phyloP scores from a whole-genome alignment of 208 protist species.

The Trypanosoma conorhini region DNA sequence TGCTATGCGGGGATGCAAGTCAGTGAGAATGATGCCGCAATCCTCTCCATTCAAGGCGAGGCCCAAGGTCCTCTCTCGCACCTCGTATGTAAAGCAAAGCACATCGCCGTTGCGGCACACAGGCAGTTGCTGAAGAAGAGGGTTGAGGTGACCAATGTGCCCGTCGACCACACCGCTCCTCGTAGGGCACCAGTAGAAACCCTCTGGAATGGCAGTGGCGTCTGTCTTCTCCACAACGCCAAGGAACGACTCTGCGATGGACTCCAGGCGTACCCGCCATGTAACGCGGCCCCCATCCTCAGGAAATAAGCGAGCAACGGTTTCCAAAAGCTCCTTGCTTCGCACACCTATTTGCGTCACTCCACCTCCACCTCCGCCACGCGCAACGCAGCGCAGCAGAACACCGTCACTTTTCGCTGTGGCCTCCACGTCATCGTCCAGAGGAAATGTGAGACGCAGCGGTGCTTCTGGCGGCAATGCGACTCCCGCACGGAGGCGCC shows the following conservation, averaged over 20 bases:
- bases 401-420: constrained; percentile 53
- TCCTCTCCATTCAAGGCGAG: constrained; percentile 56
- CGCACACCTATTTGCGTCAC: constrained; percentile 76
- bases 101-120: constrained; percentile 64
- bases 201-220: constrained; percentile 41
- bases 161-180: constrained; percentile 57
- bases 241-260: constrained; percentile 67
- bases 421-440: constrained; percentile 68
- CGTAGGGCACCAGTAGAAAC: constrained; percentile 86
- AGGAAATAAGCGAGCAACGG: constrained; percentile 37
- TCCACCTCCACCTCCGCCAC: constrained; percentile 23
- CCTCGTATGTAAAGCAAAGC: constrained; percentile 62
- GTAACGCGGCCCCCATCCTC: constrained; percentile 55
- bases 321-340: constrained; percentile 67
- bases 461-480: background rate
- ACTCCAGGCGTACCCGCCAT: constrained; percentile 76
- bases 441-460: constrained; percentile 54
- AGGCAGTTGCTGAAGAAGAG: constrained; percentile 45
- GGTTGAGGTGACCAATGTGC: constrained; percentile 42
- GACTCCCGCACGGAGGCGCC: background rate
- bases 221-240: constrained; percentile 70
- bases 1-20: constrained; percentile 50
- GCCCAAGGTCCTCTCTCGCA: constrained; percentile 35
- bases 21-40: constrained; percentile 48
- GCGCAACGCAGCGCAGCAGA: constrained; percentile 55